Base-by-base conservation (phyloP, 768 basidiomycete genomes). In the Mycena belliarum region DNA sequence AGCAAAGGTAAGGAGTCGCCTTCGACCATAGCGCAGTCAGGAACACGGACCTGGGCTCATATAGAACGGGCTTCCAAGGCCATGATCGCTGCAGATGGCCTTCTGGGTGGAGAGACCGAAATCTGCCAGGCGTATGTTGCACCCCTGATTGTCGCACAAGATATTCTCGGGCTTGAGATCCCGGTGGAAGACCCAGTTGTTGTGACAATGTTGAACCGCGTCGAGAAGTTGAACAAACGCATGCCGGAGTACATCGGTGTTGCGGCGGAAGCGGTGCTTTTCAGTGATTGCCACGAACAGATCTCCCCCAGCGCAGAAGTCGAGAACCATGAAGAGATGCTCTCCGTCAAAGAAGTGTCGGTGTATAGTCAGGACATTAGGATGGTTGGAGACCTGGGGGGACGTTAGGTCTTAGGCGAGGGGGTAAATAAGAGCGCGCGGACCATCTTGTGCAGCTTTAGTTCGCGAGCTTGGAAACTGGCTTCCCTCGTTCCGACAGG, bases 141-240 rank as follows among this genome's bases (percentile, higher is more conserved):
- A 66, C 16, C 86, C 85, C 49, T 71, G 83, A 66, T 70, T 72
- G 58, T 69, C 80, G 66, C 83, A 85, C 35, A 94, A 73, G 25
- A 93, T 78, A 69, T 88, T 92, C 69, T 93, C 93, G 0, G 92
- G 92, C 71, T 95, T 94, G 66, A 95, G 81, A 66, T 94, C 91
- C 24, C 92, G 88, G 72, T 95, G 93, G 67, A 82, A 92, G 60
- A 95, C 83, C 11, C 85, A 82, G 40, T 77, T 76, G 40, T 75
- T 69, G 65, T 95, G 91, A 66, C 88, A 91, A 68, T 87, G 79
- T 47, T 87, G 79, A 41, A 95, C 82, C 1, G 89, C 89, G 61
- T 92, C 89, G 49, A 95, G 73, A 48, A 95, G 82, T 66, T 93
- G 87, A n/a, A 90, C 61, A 71, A 91, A 93, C 35, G 85, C 80